Conservation (phyloP, 176 grass and related monocot genomes). For the Poa pratensis region DNA sequence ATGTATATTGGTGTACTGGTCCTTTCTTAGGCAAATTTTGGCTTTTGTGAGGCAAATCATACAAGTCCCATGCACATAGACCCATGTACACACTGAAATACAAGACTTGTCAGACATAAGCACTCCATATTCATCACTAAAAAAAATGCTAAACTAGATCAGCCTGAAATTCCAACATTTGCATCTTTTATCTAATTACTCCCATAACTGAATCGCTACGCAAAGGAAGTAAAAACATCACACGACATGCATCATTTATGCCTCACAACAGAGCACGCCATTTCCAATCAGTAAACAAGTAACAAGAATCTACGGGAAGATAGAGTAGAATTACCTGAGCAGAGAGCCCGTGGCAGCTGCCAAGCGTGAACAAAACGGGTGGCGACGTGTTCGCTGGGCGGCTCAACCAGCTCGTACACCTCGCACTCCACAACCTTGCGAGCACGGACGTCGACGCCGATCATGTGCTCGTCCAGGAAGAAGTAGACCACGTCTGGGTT, state of each 20-base stretch:
- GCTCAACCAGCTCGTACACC: background rate
- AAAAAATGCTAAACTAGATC: background rate
- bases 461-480: background rate
- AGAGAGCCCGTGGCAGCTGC: too few relatives aligned
- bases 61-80: too few relatives aligned
- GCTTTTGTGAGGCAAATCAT: too few relatives aligned
- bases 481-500: background rate
- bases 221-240: background rate
- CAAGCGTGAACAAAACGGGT: background rate
- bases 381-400: background rate
- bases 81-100: too few relatives aligned
- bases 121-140: too few relatives aligned
- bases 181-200: background rate
- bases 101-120: too few relatives aligned
- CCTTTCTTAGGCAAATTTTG: too few relatives aligned
- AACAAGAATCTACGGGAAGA: too few relatives aligned
- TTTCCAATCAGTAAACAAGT: too few relatives aligned
- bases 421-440: background rate
- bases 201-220: background rate
- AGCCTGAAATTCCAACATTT: background rate
- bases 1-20: too few relatives aligned
- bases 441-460: background rate
- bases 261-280: too few relatives aligned
- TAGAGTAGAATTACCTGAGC: background rate
- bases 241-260: too few relatives aligned